These are phyloP conservation scores for Cutaneotrichosporon mucoides DNA, from an alignment of 1,284 basidiomycete species.

Conservation along the genomic window DNA sequence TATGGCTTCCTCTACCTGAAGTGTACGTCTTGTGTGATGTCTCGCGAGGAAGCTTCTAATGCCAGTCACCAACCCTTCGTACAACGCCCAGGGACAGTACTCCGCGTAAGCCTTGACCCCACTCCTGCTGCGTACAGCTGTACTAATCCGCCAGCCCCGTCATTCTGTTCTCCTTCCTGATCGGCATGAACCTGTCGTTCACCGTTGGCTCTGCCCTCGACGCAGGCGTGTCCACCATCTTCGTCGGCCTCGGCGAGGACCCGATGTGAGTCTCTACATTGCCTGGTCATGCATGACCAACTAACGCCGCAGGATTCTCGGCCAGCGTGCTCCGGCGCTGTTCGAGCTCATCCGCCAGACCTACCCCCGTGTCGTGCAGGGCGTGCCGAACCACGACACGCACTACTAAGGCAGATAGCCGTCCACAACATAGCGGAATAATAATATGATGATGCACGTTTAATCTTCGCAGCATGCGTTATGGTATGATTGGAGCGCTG, in stretches of 20 bases:
- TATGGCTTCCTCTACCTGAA: constrained; percentile 78
- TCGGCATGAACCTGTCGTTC: constrained; percentile 57
- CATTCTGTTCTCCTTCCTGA: constrained; percentile 72
- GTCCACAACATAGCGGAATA: not conserved
- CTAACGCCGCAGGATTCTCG: constrained; percentile 49
- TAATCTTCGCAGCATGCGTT: too few relatives aligned
- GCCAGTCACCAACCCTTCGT: constrained; percentile 60
- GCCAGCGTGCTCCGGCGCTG: constrained; percentile 66
- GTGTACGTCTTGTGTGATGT: constrained; percentile 52
- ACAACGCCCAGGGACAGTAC: constrained; percentile 68
- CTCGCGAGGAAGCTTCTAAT: constrained; percentile 8
- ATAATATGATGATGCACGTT: not conserved
- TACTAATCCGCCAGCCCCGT: constrained; percentile 50
- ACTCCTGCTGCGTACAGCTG: too few relatives aligned
- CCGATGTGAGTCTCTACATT: constrained; percentile 52
- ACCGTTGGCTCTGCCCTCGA: constrained; percentile 40
- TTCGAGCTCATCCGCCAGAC: constrained; percentile 46
- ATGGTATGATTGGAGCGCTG: too few relatives aligned
- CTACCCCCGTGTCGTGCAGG: constrained; percentile 49
- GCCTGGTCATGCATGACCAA: not conserved
- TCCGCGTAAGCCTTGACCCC: constrained; percentile 51
- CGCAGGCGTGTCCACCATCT: constrained; percentile 73
- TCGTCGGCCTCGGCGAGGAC: constrained; percentile 77
- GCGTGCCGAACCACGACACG: constrained; percentile 20
- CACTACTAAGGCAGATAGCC: not conserved